A percentile compares a stretch with the other conserved stretches of the same genome.
Evolutionary conservation across 352 stramenopile genomes (phyloP).

Genomic region (Pythium rishiriense): DNA sequence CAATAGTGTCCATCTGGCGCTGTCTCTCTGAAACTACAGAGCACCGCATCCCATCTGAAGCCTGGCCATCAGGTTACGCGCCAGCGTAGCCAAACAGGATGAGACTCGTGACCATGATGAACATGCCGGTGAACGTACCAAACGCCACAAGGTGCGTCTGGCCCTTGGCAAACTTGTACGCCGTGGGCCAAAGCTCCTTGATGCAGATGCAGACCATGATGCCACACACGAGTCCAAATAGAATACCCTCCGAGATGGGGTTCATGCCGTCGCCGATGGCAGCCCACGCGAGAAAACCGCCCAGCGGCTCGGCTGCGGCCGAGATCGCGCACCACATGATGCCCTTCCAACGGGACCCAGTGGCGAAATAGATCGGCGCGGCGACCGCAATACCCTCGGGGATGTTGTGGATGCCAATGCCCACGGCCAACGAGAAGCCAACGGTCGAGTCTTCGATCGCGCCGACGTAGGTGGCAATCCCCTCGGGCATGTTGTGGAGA

Average conservation of each 20-base stretch:
- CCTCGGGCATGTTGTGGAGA: slow-evolving; percentile 96
- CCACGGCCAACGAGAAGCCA: slow-evolving; percentile 90
- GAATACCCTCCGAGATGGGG: slow-evolving; percentile 52
- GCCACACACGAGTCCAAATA: slow-evolving; percentile 90
- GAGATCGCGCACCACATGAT: slow-evolving; percentile 93
- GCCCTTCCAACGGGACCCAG: slow-evolving; percentile 90
- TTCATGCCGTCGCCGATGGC: slow-evolving; percentile 69
- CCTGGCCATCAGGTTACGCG: slow-evolving; percentile 67
- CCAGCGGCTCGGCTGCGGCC: slow-evolving; percentile 88
- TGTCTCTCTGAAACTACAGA: no score
- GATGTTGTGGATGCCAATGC: slow-evolving; percentile 97
- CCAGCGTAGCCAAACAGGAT: slow-evolving; percentile 87
- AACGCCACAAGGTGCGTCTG: slow-evolving; percentile 84
- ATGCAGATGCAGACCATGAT: slow-evolving; percentile 93
- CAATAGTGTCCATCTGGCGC: no score
- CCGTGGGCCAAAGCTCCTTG: slow-evolving; percentile 89
- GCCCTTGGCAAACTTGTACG: slow-evolving; percentile 88
- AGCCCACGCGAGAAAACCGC: slow-evolving; percentile 79
- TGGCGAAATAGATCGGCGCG: slow-evolving; percentile 97
- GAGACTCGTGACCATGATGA: slow-evolving; percentile 84
- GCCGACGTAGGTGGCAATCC: slow-evolving; percentile 94
- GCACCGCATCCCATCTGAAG: no score
- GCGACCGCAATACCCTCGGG: slow-evolving; percentile 95
- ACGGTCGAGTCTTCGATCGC: slow-evolving; percentile 89
- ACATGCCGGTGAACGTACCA: slow-evolving; percentile 76